Evolutionary conservation across 345 rosid genomes (phyloP), one percentile per base, ranked within the genome.

Genomic region (Aquilaria sinensis): DNA sequence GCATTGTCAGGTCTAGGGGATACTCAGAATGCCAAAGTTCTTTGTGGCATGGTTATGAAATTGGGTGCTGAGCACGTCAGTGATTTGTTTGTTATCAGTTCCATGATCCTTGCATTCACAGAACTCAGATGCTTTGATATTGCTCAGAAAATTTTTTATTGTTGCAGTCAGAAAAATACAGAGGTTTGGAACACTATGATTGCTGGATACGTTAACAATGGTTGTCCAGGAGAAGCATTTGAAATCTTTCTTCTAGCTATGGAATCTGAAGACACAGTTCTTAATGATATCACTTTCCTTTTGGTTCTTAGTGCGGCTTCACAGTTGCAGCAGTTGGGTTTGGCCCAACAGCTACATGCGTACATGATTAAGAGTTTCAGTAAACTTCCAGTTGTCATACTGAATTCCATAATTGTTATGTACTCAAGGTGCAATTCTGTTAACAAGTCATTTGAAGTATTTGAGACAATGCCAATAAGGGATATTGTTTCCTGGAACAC

Each of bases 141-240:
- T 57, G 74, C 93, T 31, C 76, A 85, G 79, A 83, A 78, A 72
- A 81, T 89, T 8, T 92, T 89, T 68, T 76, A 89, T 47, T 37
- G 31, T 75, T 87, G 93, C 70, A 48, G 62, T 31, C 82, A 73
- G 70, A 83, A 76, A 73, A 87, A 81, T 68, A 76, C 82, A 0
- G 93, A 92, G 78, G 86, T 87, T 50, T 92, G 96, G 93, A 89
- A 87, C 72, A 82, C 96, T 48, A 87, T 89, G 89, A 87, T 85
- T 65, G 72, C 86, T 8, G 91, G 76, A 32, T 89, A 80, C 77
- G 78, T 80, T 57, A 89, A 85, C 79, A 87, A 78, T 12, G 63
- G 71, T 69, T 68, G 12, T 60, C 74, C 76, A 2, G 50, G 74
- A 29, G 77, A 85, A 67, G 89, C 81, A 51, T 69, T 83, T 49